Conservation (phyloP, 116 monocot species). For the Phalaenopsis hybrid region DNA sequence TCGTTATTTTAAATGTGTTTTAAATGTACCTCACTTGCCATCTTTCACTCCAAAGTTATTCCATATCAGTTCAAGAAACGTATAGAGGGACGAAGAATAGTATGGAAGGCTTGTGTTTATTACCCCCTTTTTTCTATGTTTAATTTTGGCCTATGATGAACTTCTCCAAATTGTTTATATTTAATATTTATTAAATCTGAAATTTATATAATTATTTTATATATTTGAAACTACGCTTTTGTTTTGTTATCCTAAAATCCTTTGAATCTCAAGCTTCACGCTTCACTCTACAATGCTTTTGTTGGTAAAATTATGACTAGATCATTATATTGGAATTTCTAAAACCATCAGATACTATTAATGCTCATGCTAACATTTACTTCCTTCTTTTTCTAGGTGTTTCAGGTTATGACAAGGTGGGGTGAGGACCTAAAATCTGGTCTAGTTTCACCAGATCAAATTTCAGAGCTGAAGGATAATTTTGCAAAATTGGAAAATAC, state of each 20-base stretch:
- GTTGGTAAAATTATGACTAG: not conserved
- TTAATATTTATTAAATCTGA: not conserved
- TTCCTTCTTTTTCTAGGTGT: slow-evolving; percentile 43
- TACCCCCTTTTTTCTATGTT: too few species aligned
- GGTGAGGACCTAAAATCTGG: slow-evolving; percentile 59
- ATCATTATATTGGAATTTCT: not conserved
- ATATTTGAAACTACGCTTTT: not conserved
- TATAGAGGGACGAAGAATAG: too few species aligned
- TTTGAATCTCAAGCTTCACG: not conserved
- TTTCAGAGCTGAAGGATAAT: slow-evolving; percentile 45
- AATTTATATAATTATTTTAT: not conserved
- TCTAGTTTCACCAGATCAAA: slow-evolving; percentile 30
- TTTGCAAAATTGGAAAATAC: slow-evolving; percentile 50
- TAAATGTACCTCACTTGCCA: too few species aligned
- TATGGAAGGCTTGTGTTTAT: too few species aligned
- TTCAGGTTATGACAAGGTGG: slow-evolving; percentile 66
- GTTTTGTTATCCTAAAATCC: not conserved
- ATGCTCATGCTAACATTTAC: not conserved
- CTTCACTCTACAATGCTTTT: not conserved
- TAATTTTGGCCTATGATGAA: too few species aligned
- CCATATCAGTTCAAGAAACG: too few species aligned
- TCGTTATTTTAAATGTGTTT: too few species aligned
- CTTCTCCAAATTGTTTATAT: too few species aligned
- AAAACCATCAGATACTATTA: not conserved
- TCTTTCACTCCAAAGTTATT: too few species aligned